These are phyloP conservation scores for Nakataea oryzae DNA, from an alignment of 2,329 filamentous ascomycete genomes.

Conservation along the genomic window DNA sequence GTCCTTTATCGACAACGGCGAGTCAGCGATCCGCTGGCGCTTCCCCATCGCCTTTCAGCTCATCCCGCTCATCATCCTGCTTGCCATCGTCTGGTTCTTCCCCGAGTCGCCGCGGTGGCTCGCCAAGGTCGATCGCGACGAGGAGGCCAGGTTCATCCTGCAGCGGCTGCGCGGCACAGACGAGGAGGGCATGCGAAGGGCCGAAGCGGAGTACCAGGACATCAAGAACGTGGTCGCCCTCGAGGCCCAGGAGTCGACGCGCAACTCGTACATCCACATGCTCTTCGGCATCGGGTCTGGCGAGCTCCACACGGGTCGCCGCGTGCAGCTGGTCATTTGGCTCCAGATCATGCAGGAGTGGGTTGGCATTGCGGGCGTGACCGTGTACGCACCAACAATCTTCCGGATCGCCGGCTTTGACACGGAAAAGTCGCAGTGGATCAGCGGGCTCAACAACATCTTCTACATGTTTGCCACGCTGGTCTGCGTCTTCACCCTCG, in stretches of 20 bases:
- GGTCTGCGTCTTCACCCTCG: constrained; percentile 50
- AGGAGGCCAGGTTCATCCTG: constrained; percentile 59
- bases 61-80: constrained; percentile 9
- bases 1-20: constrained; percentile 15
- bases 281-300: constrained; percentile 55
- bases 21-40: constrained; percentile 19
- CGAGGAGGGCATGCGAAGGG: constrained; percentile 29
- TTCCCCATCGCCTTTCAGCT: constrained; percentile 20
- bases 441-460: constrained; percentile 30
- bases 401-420: constrained; percentile 59
- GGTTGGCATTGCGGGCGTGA: constrained; percentile 61
- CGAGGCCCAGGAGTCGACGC: constrained; percentile 48
- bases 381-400: constrained; percentile 46
- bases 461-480: constrained; percentile 14
- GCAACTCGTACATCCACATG: constrained; percentile 54
- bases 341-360: constrained; percentile 62
- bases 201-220: constrained; percentile 54
- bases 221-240: constrained; percentile 53
- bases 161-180: constrained; percentile 50
- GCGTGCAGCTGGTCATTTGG: constrained; percentile 62
- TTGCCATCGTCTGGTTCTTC: constrained; percentile 7
- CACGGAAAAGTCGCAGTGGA: constrained; percentile 48
- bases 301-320: constrained; percentile 54
- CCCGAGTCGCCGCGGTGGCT: constrained; percentile 9
- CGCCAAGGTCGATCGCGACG: constrained; percentile 49